Base-by-base conservation (phyloP, 1,284 basidiomycete species). In the Microbotryomycetes sp. region DNA sequence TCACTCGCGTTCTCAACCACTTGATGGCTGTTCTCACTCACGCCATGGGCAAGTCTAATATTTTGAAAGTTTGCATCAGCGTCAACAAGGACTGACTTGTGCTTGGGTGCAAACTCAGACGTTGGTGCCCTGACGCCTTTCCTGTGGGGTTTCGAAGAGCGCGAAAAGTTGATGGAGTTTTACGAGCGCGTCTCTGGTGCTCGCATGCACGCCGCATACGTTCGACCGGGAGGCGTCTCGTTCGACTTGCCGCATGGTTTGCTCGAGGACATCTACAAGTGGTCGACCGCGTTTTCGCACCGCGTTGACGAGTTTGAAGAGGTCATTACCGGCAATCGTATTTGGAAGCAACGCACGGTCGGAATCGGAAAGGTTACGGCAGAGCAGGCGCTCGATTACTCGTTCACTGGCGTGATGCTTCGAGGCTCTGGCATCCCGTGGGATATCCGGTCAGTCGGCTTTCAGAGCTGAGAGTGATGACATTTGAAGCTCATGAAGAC, bases 161-260 rank as follows among this genome's bases (percentile, higher is more conserved):
- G 94, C 68, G 94, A 98, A 79, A 97, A 98, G 81, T 85, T 98
- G 69, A 97, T 97, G 94, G 94, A 98, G 77, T 98, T 98, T 79
- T 97, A 98, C 78, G 94, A 99, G 78, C 91, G 94, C 61, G 93
- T 98, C 35, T 97, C 93, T 9, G 94, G 94, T 70, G 94, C 94
- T 2, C 91, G 94, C 64, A 82, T 99, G 73, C 94, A 98, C 75
- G 86, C 92, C 5, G 94, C 94, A n/a, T 98, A 97, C 76, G 86
- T 98, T 52, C 89, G 94, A 65, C 96, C 94, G 4, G 94, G 94
- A 67, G 94, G 96, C 73, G 96, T 99, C 53, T 93, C 96, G 1
- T 97, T 93, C 75, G 96, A 99, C 74, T 80, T 98, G 52, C 94
- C 94, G 5, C 93, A 97, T 72, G 94, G 94, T 18, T 80, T 98